Conservation (phyloP, 2,329 filamentous ascomycete genomes). For the Thyridium curvatum region DNA sequence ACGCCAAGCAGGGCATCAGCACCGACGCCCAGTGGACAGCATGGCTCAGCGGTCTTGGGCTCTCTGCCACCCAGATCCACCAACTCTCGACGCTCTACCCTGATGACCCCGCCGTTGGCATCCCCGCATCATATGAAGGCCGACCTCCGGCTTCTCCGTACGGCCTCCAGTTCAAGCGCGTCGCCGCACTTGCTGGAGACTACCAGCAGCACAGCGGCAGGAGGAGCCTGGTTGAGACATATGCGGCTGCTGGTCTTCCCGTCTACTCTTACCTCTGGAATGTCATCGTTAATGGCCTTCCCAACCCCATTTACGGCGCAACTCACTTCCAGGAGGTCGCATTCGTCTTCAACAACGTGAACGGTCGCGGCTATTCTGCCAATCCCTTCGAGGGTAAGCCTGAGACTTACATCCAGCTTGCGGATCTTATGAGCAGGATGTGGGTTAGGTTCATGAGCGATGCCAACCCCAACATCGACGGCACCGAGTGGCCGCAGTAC, state of each 20-base stretch:
- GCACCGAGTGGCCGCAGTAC: slow-evolving; percentile 36
- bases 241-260: no score
- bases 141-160: slow-evolving; percentile 16
- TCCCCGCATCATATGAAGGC: slow-evolving; percentile 34
- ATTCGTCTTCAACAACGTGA: slow-evolving; percentile 47
- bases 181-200: slow-evolving; percentile 35
- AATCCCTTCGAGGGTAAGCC: slow-evolving; percentile 32
- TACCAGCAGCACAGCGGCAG: slow-evolving; percentile 4
- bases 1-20: slow-evolving; percentile 26
- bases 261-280: slow-evolving; percentile 33
- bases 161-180: slow-evolving; percentile 47
- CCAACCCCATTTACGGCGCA: slow-evolving; percentile 2
- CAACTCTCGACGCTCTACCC: slow-evolving; percentile 36
- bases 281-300: slow-evolving; percentile 24
- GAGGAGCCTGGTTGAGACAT: no score
- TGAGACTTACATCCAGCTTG: slow-evolving; percentile 31
- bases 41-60: no score
- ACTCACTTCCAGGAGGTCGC: slow-evolving; percentile 41
- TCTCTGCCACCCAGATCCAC: no score
- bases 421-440: slow-evolving; percentile 40
- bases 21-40: no score
- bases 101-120: slow-evolving; percentile 37
- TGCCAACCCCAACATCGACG: slow-evolving; percentile 33
- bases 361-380: slow-evolving; percentile 19
- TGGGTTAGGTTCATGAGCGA: slow-evolving; percentile 44